Evolutionary conservation across 352 stramenopile genomes (phyloP), one percentile per base, ranked within the genome.

Genomic region (Phytophthora sojae): DNA sequence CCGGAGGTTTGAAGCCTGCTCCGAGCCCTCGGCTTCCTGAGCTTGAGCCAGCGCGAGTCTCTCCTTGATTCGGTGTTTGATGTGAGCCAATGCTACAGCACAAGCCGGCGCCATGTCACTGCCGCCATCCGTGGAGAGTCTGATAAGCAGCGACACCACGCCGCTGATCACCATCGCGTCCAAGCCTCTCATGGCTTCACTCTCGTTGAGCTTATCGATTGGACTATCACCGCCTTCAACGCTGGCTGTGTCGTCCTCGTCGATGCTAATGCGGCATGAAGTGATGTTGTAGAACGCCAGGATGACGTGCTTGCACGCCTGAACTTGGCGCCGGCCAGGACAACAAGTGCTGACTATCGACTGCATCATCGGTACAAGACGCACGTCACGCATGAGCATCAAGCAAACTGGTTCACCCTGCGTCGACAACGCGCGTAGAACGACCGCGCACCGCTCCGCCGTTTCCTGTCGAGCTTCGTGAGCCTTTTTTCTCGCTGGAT

Each of bases 261-360:
- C 71, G 11, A 60, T 26, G 15, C 44, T 76, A 4, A 77, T 42
- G 4, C 82, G 86, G 57, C 69, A 83, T 4, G 77, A 82, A 1
- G 82, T 92, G 57, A 93, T 72, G 64, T 94, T 94, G 71, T 95
- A 94, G 45, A 93, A 76, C 8, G 84, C 80, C 49, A 93, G 54
- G 52, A 95, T 89, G 12, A 81, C 75, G 64, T 94, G 85, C 52
- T 82, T 80, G 47, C 67, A 70, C 17, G 72, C 55, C 32, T 78
- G 80, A 23, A 82, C 61, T 29, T 92, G 86, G 11, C 79, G 77
- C 11, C 66, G 68, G 7, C 75, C 72, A 29, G 63, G 57, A n/a
- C 67, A 73, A 25, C 67, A 76, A 23, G 69, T 65, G 4, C 29
- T 57, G 1, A 89, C 77, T 60, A 94, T 82, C 1, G 72, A 49